Evolutionary conservation across 2,329 filamentous ascomycete genomes (phyloP).

Genomic region (Ilyonectria mors-panacis): DNA sequence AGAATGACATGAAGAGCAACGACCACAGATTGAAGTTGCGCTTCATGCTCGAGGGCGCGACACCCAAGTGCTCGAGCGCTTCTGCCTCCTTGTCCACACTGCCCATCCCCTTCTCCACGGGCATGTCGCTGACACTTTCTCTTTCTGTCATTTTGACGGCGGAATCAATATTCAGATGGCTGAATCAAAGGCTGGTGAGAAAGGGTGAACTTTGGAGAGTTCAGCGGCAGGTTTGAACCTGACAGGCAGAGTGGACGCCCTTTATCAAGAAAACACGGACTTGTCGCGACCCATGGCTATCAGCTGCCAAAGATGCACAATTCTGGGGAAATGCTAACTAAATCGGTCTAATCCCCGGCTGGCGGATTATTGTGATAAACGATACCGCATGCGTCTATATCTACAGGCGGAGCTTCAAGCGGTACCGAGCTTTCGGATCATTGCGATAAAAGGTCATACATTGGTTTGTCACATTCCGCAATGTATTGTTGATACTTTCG

Average conservation of each 20-base stretch:
- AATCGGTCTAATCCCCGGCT: background rate
- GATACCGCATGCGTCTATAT: background rate
- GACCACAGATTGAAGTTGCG: constrained; percentile 28
- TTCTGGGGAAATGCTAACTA: constrained; percentile 5
- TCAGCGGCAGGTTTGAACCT: background rate
- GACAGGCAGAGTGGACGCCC: background rate
- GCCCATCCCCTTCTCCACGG: background rate
- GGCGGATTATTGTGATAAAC: background rate
- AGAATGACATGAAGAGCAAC: constrained; percentile 29
- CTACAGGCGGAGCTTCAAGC: background rate
- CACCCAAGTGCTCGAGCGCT: constrained; percentile 13
- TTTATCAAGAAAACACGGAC: background rate
- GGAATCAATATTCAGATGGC: background rate
- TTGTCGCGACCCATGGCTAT: background rate
- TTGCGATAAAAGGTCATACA: background rate
- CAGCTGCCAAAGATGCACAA: background rate
- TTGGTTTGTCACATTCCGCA: background rate
- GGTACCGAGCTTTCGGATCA: background rate
- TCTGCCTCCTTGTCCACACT: constrained; percentile 7
- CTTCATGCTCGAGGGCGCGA: constrained; percentile 20
- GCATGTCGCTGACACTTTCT: constrained; percentile 5
- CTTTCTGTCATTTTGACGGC: background rate
- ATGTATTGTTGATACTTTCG: background rate
- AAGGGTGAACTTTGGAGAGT: too few relatives aligned
- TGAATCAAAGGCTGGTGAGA: background rate